Evolutionary conservation across 2,329 filamentous ascomycete genomes (phyloP), one percentile per base, ranked within the genome.

Genomic region (Tolypocladium pustulatum): DNA sequence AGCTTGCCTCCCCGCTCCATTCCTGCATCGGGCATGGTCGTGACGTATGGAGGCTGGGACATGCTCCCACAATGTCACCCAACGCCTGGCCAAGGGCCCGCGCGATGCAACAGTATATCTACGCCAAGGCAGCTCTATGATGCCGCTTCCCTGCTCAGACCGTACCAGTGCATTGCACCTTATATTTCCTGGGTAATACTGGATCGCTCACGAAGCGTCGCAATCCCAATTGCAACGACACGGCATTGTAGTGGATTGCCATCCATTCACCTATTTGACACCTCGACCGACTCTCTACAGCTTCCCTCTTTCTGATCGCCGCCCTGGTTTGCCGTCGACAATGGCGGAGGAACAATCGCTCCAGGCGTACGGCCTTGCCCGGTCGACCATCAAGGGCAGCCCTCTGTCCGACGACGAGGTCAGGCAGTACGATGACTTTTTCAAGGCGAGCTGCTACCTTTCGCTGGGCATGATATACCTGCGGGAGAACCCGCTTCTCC

Each of bases 381-480:
- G 86, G 57, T 85, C 86, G 32, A 89, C 86, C 1, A 68, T 89
- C 64, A 75, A 81, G 70, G 81, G 79, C 65, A 73, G 78, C 61
- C 86, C 87, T 13, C 79, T 91, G 58, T 82, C 78, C 60, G 68
- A 80, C 22, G 84, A 89, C 52, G 87, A 91, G 62, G 71, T 91
- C 59, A 78, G 81, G 62, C 83, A 87, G 70, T 86, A 85, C 71
- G 85, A 86, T 67, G 84, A 86, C 66, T 91, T 86, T 72, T 91
- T 90, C 77, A 82, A 85, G 62, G 88, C 88, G 57, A 88, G 85
- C 63, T 75, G 90, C 68, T 91, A 91, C 68, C 81, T 91, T 56
- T 87, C 86, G 64, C 74, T 91, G 55, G 89, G 88, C 61, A 91
- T 92, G 89, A 87, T 92, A 65, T 91, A 91, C 68, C 82, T 92